phyloP scores from a whole-genome alignment of 2,329 filamentous ascomycete genomes.

The Phyllosticta citribraziliensis region DNA sequence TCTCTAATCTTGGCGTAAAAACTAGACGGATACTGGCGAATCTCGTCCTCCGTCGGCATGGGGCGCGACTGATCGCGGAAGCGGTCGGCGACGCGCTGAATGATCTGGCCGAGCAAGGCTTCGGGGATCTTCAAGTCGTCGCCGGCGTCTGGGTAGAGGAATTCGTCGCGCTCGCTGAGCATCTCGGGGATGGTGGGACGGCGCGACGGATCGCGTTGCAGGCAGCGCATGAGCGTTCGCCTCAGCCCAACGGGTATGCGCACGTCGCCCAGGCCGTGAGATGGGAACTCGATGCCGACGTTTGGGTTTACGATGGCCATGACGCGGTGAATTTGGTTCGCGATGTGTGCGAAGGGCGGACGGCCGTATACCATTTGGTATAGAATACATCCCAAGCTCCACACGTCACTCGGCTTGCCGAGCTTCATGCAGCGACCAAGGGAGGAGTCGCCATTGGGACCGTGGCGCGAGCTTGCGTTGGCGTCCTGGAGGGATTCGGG shows the following conservation, averaged over 20 bases:
- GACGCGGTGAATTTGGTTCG: slow-evolving; percentile 76
- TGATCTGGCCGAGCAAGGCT: slow-evolving; percentile 50
- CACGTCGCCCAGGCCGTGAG: slow-evolving; percentile 55
- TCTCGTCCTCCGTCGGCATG: slow-evolving; percentile 48
- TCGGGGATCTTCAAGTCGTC: slow-evolving; percentile 39
- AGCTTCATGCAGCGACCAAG: slow-evolving; percentile 79
- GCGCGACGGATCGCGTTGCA: slow-evolving; percentile 47
- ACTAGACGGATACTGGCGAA: slow-evolving; percentile 34
- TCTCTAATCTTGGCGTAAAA: slow-evolving; percentile 40
- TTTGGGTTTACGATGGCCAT: slow-evolving; percentile 76
- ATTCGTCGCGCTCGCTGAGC: slow-evolving; percentile 45
- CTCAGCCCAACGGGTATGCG: slow-evolving; percentile 46
- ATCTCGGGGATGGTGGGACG: slow-evolving; percentile 50
- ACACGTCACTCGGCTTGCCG: slow-evolving; percentile 91
- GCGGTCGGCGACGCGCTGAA: slow-evolving; percentile 50
- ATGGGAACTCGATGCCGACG: slow-evolving; percentile 62
- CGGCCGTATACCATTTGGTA: slow-evolving; percentile 98
- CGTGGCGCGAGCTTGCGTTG: slow-evolving; percentile 49
- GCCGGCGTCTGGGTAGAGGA: slow-evolving; percentile 48
- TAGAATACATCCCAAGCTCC: slow-evolving; percentile 91
- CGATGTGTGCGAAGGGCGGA: slow-evolving; percentile 88
- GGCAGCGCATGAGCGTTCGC: slow-evolving; percentile 46
- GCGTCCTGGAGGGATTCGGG: slow-evolving; percentile 87
- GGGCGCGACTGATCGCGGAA: slow-evolving; percentile 44
- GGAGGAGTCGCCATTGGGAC: slow-evolving; percentile 22